Conservation (phyloP, 225 moss, liverwort and hornwort species). For the Thuidium tamariscinum region DNA sequence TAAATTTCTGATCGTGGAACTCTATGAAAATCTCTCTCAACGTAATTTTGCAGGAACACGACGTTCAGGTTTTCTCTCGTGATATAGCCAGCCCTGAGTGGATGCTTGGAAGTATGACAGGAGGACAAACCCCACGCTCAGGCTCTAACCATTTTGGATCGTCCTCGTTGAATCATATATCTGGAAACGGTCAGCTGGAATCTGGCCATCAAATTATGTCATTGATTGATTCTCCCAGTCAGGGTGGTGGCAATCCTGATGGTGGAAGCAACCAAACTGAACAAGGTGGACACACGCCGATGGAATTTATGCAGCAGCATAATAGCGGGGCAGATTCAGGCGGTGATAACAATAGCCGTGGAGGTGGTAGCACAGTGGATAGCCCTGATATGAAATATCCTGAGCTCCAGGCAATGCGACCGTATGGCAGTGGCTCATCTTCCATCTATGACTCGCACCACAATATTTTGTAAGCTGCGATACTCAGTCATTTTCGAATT, state of each 20-base stretch:
- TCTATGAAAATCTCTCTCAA: background rate
- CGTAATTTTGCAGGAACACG: conserved; percentile 30
- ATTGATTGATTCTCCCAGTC: conserved; percentile 44
- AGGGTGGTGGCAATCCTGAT: conserved; percentile 30
- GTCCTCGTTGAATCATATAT: conserved; percentile 27
- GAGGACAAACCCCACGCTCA: conserved; percentile 43
- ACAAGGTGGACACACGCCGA: conserved; percentile 32
- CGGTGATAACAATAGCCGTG: conserved; percentile 57
- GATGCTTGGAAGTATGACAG: conserved; percentile 71
- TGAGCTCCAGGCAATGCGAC: conserved; percentile 73
- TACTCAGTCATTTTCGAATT: conserved; percentile 21
- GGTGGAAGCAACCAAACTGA: conserved; percentile 26
- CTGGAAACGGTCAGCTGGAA: conserved; percentile 44
- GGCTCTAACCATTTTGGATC: conserved; percentile 35
- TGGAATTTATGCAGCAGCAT: conserved; percentile 87
- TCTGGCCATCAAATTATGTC: conserved; percentile 61
- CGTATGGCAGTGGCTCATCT: conserved; percentile 47
- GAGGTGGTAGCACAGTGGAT: conserved; percentile 53
- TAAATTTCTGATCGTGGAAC: background rate
- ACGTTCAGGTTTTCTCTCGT: conserved; percentile 57
- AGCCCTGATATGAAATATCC: conserved; percentile 75
- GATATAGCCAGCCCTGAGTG: conserved; percentile 77
- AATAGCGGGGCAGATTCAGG: conserved; percentile 49
- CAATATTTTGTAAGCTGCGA: conserved; percentile 81
- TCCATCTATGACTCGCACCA: conserved; percentile 84